phyloP scores from a whole-genome alignment of 305 asterid genomes.

The Ajuga reptans region DNA sequence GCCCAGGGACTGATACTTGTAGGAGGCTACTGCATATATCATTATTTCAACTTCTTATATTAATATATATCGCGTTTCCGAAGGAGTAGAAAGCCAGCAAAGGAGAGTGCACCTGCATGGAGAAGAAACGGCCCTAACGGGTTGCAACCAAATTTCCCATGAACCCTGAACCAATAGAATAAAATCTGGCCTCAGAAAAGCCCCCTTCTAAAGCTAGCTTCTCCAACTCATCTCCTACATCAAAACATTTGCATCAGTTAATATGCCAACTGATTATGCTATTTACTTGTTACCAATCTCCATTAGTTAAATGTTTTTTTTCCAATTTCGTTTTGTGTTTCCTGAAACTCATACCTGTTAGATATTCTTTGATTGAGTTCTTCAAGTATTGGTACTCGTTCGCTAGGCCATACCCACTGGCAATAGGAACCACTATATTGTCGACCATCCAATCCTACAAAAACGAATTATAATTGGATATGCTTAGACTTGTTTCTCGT shows the following conservation, averaged over 20 bases:
- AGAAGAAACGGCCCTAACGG: conserved; percentile 23
- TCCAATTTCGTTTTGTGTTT: background rate
- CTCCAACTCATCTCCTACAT: conserved; percentile 74
- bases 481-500: background rate
- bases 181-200: conserved; percentile 55
- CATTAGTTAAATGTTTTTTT: background rate
- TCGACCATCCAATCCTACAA: conserved; percentile 80
- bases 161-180: conserved; percentile 50
- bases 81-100: conserved; percentile 16
- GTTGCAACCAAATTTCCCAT: conserved; percentile 73
- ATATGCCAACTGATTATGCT: background rate
- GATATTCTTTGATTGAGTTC: conserved; percentile 60
- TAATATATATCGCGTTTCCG: background rate
- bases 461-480: background rate
- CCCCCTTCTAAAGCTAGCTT: conserved; percentile 61
- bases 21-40: background rate
- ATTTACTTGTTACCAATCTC: background rate
- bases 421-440: conserved; percentile 62
- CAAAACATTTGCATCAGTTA: background rate
- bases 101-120: conserved; percentile 22
- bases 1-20: background rate
- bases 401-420: conserved; percentile 58
- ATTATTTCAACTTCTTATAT: background rate
- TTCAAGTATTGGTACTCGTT: conserved; percentile 76
- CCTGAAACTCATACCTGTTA: conserved; percentile 33